A percentile compares a stretch with the other conserved stretches of the same genome.
Evolutionary conservation across 2,329 filamentous ascomycete genomes (phyloP).

Genomic region (Ophiostoma sp.): DNA sequence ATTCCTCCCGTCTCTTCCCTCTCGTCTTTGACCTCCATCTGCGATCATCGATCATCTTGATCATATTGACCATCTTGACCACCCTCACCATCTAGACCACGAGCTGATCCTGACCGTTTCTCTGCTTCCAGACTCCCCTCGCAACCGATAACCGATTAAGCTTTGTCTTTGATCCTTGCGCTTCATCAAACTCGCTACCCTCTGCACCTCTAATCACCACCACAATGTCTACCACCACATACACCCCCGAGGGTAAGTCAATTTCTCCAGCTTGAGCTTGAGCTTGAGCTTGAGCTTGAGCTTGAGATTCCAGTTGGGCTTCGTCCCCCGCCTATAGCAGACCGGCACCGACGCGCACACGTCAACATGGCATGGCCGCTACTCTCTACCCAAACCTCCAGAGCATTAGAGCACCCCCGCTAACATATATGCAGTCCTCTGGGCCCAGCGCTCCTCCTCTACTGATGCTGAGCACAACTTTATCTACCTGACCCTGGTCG

Average conservation of each 20-base stretch:
- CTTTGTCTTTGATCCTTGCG: not conserved
- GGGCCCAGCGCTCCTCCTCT: constrained; percentile 90
- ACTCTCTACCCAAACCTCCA: not conserved
- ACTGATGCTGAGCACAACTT: constrained; percentile 83
- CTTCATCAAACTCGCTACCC: not conserved
- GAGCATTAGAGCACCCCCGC: not conserved
- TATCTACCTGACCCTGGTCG: constrained; percentile 86
- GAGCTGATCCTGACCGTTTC: not conserved
- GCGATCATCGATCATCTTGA: not conserved
- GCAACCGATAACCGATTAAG: not conserved
- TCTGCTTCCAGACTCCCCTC: not conserved
- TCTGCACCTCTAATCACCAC: not conserved
- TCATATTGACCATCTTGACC: not conserved
- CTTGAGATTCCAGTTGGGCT: not conserved
- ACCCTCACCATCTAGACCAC: not conserved
- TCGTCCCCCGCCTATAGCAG: too few relatives aligned
- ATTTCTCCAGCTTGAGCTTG: not conserved
- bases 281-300: too few relatives aligned
- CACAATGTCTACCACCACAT: constrained; percentile 32
- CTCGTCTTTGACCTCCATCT: not conserved
- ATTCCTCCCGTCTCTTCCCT: not conserved
- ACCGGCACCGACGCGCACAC: not conserved
- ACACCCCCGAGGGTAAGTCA: constrained; percentile 40
- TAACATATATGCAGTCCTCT: constrained; percentile 62
- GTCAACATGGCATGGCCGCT: not conserved